Evolutionary conservation across 78 protist genomes (phyloP).

Genomic region (Dictyostelium discoideum): dicty_2.7 NC_007089.4:5203501-5204000

Average conservation of each 20-base stretch:
- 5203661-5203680: background rate
- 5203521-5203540: no score
- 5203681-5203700: slow-evolving; percentile 29
- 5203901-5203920: slow-evolving; percentile 92
- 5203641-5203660: no score
- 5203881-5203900: slow-evolving; percentile 66
- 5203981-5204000: slow-evolving; percentile 85
- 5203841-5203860: slow-evolving; percentile 71
- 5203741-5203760: slow-evolving; percentile 50
- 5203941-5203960: slow-evolving; percentile 92
- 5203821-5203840: slow-evolving; percentile 82
- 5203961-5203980: slow-evolving; percentile 95
- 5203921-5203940: slow-evolving; percentile 87
- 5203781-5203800: slow-evolving; percentile 73
- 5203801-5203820: slow-evolving; percentile 48
- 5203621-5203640: no score
- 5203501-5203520: no score
- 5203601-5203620: no score
- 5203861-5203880: slow-evolving; percentile 75
- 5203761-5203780: slow-evolving; percentile 53
- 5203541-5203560: no score
- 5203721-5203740: slow-evolving; percentile 39
- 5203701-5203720: slow-evolving; percentile 70
- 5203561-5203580: no score
- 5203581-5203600: no score